These are phyloP conservation scores for Candida vartiovaarae DNA, from an alignment of 805 yeast species.

Conservation along the genomic window DNA sequence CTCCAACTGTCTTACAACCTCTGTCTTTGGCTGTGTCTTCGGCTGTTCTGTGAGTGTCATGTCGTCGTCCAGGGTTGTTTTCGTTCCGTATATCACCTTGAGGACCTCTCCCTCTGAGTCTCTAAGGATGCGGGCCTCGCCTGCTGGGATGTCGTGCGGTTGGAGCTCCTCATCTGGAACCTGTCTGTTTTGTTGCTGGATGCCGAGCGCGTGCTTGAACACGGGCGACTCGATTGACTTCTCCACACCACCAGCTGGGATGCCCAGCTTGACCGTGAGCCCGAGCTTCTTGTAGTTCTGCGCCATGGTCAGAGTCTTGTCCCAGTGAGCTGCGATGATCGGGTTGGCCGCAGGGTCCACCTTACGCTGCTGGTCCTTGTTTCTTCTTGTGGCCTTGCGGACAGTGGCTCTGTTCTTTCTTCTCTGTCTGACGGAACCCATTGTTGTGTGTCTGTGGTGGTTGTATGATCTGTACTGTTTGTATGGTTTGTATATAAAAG, in stretches of 20 bases:
- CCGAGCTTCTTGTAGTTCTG: constrained; percentile 88
- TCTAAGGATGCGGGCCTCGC: constrained; percentile 71
- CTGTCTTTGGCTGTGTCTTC: constrained; percentile 32
- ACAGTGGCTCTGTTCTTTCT: constrained; percentile 71
- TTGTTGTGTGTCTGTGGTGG: constrained; percentile 16
- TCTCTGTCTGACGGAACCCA: constrained; percentile 79
- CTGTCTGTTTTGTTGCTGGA: constrained; percentile 8
- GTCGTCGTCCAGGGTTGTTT: constrained; percentile 31
- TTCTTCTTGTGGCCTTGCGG: constrained; percentile 60
- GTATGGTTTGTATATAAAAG: no score
- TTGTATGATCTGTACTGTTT: not conserved
- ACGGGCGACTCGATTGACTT: constrained; percentile 35
- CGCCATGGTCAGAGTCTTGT: constrained; percentile 64
- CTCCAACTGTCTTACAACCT: constrained; percentile 66
- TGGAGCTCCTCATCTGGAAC: constrained; percentile 27
- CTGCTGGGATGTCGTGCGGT: constrained; percentile 57
- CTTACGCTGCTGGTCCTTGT: constrained; percentile 63
- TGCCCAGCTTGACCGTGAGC: constrained; percentile 56
- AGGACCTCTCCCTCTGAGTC: constrained; percentile 63
- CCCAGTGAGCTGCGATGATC: constrained; percentile 88
- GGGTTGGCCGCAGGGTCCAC: constrained; percentile 66
- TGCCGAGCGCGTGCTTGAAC: constrained; percentile 26
- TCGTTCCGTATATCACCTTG: constrained; percentile 65
- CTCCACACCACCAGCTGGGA: constrained; percentile 78
- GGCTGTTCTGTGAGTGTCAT: constrained; percentile 27